phyloP scores from a whole-genome alignment of 1,284 basidiomycete species.

The Microbotryum intermedium region DNA sequence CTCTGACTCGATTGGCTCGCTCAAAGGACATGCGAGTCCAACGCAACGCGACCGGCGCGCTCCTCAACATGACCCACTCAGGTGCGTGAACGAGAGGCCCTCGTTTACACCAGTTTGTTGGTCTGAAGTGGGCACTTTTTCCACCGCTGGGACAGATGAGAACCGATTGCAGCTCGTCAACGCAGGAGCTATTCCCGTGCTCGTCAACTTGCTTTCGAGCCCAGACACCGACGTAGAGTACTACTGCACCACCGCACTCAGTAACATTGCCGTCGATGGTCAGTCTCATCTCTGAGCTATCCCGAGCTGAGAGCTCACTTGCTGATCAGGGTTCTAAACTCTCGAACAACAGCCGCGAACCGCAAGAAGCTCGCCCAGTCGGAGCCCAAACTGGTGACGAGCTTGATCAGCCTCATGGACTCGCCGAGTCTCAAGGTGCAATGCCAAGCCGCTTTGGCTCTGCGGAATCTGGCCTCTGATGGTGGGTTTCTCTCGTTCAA shows the following conservation, averaged over 20 bases:
- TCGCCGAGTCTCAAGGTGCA: conserved; percentile 96
- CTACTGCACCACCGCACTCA: conserved; percentile 97
- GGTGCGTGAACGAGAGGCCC: conserved; percentile 47
- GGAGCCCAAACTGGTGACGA: conserved; percentile 91
- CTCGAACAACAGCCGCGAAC: conserved; percentile 54
- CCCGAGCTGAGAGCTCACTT: conserved; percentile 3
- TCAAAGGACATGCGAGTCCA: conserved; percentile 99
- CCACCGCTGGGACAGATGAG: conserved; percentile 56
- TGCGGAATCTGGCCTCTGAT: conserved; percentile 94
- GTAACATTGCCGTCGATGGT: conserved; percentile 97
- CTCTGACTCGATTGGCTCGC: conserved; percentile 87
- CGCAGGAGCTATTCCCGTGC: conserved; percentile 94
- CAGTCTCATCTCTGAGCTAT: conserved; percentile 24
- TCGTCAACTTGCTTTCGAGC: conserved; percentile 91
- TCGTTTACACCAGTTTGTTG: not conserved
- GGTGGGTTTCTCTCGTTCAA: conserved; percentile 49
- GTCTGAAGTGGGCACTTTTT: not conserved
- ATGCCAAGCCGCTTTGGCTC: conserved; percentile 92
- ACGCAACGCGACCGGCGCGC: conserved; percentile 92
- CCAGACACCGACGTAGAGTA: conserved; percentile 99
- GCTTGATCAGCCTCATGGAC: conserved; percentile 93
- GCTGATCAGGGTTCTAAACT: too few species aligned
- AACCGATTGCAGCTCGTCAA: conserved; percentile 98
- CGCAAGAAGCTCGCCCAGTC: conserved; percentile 90
- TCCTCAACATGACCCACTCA: conserved; percentile 99